These are phyloP conservation scores for Naganishia onofrii DNA, from an alignment of 768 basidiomycete species.

Conservation along the genomic window DNA sequence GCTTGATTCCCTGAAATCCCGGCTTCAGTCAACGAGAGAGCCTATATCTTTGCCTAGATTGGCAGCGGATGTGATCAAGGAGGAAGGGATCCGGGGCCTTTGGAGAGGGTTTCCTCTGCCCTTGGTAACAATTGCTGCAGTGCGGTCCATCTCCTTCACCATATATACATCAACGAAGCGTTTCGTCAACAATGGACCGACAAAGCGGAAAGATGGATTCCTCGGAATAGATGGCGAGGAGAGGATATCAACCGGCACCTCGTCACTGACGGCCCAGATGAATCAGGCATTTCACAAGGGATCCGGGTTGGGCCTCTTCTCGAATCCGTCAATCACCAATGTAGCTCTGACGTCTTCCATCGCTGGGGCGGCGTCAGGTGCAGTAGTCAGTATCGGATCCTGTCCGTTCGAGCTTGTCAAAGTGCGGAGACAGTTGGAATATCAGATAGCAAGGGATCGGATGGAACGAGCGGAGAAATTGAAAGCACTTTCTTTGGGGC, in stretches of 20 bases:
- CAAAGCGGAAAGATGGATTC: neutral
- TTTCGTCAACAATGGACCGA: constrained; percentile 23
- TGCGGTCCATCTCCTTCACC: constrained; percentile 61
- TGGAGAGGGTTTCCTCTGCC: constrained; percentile 62
- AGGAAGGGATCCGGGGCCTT: constrained; percentile 60
- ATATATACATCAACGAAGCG: constrained; percentile 50
- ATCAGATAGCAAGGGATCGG: constrained; percentile 74
- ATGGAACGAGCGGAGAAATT: constrained; percentile 5
- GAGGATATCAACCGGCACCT: constrained; percentile 13
- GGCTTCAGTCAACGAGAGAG: constrained; percentile 79
- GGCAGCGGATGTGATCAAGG: constrained; percentile 44
- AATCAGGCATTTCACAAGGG: neutral
- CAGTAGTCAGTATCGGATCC: constrained; percentile 82
- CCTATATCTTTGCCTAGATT: constrained; percentile 68
- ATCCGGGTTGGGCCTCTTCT: neutral
- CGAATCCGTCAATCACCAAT: constrained; percentile 46
- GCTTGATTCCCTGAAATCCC: constrained; percentile 92
- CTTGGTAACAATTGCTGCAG: constrained; percentile 90
- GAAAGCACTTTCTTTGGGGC: constrained; percentile 4
- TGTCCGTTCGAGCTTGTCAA: constrained; percentile 96
- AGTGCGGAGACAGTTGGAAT: constrained; percentile 88
- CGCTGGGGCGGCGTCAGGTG: constrained; percentile 82
- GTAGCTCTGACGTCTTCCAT: constrained; percentile 74
- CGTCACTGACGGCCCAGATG: neutral
- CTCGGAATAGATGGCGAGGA: constrained; percentile 15